These are phyloP conservation scores for Leccinum longicurvipes DNA, from an alignment of 768 basidiomycete genomes.

Conservation along the genomic window DNA sequence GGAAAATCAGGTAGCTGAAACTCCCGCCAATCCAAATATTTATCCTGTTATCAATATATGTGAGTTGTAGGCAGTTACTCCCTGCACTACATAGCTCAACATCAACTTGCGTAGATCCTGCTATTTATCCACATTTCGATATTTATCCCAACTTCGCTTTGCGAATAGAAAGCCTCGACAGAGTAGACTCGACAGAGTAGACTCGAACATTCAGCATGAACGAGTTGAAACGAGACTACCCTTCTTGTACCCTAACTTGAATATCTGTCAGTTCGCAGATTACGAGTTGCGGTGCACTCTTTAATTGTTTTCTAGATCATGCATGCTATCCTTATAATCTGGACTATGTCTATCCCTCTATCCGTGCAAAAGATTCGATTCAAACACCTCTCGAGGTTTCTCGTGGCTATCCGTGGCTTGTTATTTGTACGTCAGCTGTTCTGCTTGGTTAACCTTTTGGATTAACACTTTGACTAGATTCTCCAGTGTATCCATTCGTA, in stretches of 20 bases:
- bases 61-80: conserved; percentile 1
- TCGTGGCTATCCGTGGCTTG: conserved; percentile 34
- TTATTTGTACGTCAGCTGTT: conserved; percentile 32
- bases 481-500: conserved; percentile 21
- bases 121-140: conserved; percentile 41
- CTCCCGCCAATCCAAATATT: not conserved
- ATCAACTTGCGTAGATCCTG: conserved; percentile 33
- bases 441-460: not conserved
- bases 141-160: conserved; percentile 34
- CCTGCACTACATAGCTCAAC: conserved; percentile 8
- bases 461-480: conserved; percentile 15
- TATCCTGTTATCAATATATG: conserved; percentile 29
- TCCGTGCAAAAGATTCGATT: not conserved
- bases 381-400: conserved; percentile 10
- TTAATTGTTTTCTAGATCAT: conserved; percentile 28
- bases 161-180: not conserved
- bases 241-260: conserved; percentile 18
- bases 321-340: conserved; percentile 41
- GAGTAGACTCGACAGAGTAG: not conserved
- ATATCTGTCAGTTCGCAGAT: conserved; percentile 33
- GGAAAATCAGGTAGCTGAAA: not conserved
- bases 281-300: not conserved
- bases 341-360: conserved; percentile 34
- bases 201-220: not conserved
- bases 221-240: conserved; percentile 8